Conservation (phyloP, 768 basidiomycete genomes). For the Pleurotus cornucopiae region DNA sequence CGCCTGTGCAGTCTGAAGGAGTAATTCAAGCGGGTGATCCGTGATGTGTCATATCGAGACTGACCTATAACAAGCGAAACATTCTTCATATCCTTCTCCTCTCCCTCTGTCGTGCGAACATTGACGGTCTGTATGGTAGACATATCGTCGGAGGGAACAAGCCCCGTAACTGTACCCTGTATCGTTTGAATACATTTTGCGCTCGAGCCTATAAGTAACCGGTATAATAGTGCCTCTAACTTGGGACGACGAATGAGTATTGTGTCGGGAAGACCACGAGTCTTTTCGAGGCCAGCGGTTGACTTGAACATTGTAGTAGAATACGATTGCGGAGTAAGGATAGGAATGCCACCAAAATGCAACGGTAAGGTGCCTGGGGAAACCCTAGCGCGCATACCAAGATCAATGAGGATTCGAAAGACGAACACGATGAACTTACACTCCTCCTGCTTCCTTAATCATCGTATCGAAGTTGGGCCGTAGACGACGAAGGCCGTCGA, state of each 20-base stretch:
- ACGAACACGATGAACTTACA: constrained; percentile 9
- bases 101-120: constrained; percentile 12
- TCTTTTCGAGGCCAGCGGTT: neutral
- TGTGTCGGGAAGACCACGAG: constrained; percentile 6
- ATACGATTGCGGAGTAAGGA: constrained; percentile 4
- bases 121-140: constrained; percentile 5
- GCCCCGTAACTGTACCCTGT: constrained; percentile 9
- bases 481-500: constrained; percentile 13
- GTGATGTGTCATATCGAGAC: neutral
- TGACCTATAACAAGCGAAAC: constrained; percentile 9
- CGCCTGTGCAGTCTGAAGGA: constrained; percentile 18
- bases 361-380: constrained; percentile 11
- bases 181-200: neutral
- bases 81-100: constrained; percentile 1
- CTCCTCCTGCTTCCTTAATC: constrained; percentile 10
- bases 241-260: constrained; percentile 13
- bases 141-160: neutral
- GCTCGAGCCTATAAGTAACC: constrained; percentile 4
- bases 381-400: neutral
- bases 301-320: constrained; percentile 3
- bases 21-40: neutral
- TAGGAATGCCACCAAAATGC: constrained; percentile 12
- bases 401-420: neutral
- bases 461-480: constrained; percentile 17
- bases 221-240: constrained; percentile 16